A percentile compares a stretch with the other conserved stretches of the same genome.
These are phyloP conservation scores for Pichia sp. DNA, from an alignment of 1,139 yeast species.

Conservation along the genomic window DNA sequence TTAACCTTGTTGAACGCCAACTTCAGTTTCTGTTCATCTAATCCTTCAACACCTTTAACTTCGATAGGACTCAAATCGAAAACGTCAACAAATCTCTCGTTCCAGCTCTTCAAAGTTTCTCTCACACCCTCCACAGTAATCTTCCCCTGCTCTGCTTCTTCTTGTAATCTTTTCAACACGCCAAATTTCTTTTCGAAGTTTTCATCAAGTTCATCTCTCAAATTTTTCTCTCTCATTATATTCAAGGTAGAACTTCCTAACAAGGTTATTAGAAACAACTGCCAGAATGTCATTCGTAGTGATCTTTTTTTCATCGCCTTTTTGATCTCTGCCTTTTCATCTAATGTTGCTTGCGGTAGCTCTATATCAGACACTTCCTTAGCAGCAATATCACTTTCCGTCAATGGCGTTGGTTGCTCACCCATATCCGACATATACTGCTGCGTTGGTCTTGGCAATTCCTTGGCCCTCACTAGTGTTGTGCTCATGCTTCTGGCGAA, in stretches of 20 bases:
- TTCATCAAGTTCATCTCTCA: constrained; percentile 29
- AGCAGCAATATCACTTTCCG: constrained; percentile 20
- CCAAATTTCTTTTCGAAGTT: constrained; percentile 24
- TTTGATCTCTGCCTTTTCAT: constrained; percentile 23
- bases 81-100: constrained; percentile 29
- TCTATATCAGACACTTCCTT: constrained; percentile 18
- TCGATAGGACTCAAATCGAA: constrained; percentile 25
- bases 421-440: constrained; percentile 21
- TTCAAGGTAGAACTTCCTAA: constrained; percentile 32
- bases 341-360: constrained; percentile 19
- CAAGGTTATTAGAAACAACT: constrained; percentile 29
- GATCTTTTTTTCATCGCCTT: constrained; percentile 29
- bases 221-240: constrained; percentile 32
- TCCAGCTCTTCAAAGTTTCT: constrained; percentile 22
- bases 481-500: constrained; percentile 4
- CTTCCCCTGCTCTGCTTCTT: constrained; percentile 22
- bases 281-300: constrained; percentile 31
- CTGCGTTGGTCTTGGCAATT: constrained; percentile 20
- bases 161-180: constrained; percentile 21
- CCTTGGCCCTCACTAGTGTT: neutral
- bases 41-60: constrained; percentile 26
- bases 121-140: constrained; percentile 27
- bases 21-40: constrained; percentile 18
- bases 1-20: constrained; percentile 13
- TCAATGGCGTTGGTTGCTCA: constrained; percentile 23